These are phyloP conservation scores for Brassica balearica DNA, from an alignment of 441 rosid species.

Conservation along the genomic window DNA sequence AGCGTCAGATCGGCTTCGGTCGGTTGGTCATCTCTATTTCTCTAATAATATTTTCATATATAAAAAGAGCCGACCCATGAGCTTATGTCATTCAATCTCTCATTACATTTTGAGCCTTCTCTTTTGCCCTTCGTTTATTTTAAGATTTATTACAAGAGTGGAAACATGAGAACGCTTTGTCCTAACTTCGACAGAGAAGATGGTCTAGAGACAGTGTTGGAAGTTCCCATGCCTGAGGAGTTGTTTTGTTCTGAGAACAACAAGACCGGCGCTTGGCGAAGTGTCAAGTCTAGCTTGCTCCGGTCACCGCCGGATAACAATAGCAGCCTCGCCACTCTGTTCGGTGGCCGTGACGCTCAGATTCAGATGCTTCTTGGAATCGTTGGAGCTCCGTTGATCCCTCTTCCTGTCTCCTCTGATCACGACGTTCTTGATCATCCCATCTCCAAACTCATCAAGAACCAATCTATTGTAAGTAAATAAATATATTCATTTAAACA, in stretches of 20 bases:
- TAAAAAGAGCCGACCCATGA: constrained; percentile 25
- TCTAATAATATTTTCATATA: constrained; percentile 20
- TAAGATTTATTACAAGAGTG: neutral
- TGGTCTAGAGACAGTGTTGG: constrained; percentile 80
- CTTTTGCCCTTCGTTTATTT: constrained; percentile 11
- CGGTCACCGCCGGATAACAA: constrained; percentile 38
- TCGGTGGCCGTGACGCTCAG: constrained; percentile 67
- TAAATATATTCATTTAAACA: neutral
- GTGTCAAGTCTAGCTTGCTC: constrained; percentile 76
- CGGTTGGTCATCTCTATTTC: constrained; percentile 41
- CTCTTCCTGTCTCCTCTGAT: constrained; percentile 53
- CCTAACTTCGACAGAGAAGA: constrained; percentile 83
- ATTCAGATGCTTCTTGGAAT: constrained; percentile 89
- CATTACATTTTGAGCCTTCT: constrained; percentile 23
- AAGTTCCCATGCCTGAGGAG: constrained; percentile 92
- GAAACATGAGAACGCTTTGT: constrained; percentile 70
- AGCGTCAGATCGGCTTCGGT: constrained; percentile 43
- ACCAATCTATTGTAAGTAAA: constrained; percentile 78
- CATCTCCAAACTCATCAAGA: constrained; percentile 52
- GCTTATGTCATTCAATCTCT: constrained; percentile 29
- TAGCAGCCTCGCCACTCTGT: constrained; percentile 45
- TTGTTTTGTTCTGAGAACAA: constrained; percentile 59
- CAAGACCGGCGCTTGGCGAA: constrained; percentile 55
- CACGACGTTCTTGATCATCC: constrained; percentile 41
- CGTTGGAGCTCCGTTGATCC: constrained; percentile 80